Evolutionary conservation across 805 yeast genomes (phyloP), one percentile per base, ranked within the genome.

Genomic region (Yamadazyma sp.): DNA sequence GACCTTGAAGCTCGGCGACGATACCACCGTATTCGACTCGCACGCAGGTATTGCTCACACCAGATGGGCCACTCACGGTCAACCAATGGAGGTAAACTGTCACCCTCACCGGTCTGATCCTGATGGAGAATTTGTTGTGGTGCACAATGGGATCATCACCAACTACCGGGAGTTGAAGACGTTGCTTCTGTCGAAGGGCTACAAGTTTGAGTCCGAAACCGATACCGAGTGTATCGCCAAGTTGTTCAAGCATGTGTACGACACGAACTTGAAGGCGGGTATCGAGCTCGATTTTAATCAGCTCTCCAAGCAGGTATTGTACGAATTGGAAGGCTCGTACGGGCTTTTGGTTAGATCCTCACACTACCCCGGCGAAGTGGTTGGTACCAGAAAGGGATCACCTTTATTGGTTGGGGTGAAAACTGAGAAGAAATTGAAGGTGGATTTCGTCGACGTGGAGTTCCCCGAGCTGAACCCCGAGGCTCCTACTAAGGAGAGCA

Each of bases 1-100:
- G 21, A 52, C 46, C 35, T 55, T 60, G 15, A 60, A 76, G 31
- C 74, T 81, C 41, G n/a, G n/a, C n/a, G 77, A 84, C 53, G 73
- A 82, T 51, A 63, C 73, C 19, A 80, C 77, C 44, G 72, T 78
- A 14, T 89, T 87, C 57, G 82, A 78, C 52, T 79, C 83, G 60
- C 99, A 93, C 59, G 89, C 82, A 44, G 99, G 96, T 59, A 93
- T 93, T 61, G 98, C 99, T 16, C 99, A 93, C 67, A 93, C 99
- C 10, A 85, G 99, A 73, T 93, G 99, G 99, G 99, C 99, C 35
- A 93, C 99, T 25, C 99, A 93, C 64, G 99, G 99, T 64, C 86
- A 82, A 54, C 97, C 97, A 41, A 80, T 78, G 49, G 78, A 75
- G 45, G 53, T 63, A 45, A 93, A 93, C 72, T 93, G 98, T 60